Evolutionary conservation across 2,329 filamentous ascomycete species (phyloP), one percentile per base, ranked within the genome.

Genomic region (Calonectria hongkongensis): DNA sequence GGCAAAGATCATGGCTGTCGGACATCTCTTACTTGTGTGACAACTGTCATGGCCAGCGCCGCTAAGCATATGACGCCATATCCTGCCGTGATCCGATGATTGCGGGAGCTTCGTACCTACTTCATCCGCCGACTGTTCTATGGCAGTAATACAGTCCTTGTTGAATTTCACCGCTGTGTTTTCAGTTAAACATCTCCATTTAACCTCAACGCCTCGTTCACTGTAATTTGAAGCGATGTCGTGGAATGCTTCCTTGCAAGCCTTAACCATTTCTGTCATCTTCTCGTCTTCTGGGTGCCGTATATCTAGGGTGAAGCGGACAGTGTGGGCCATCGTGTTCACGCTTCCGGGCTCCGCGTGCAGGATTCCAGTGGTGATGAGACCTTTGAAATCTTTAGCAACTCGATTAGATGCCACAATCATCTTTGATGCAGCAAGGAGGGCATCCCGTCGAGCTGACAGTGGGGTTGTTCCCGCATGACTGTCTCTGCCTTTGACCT

Each of bases 251-350:
- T 67, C 25, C 65, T 73, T 18, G 72, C 70, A 84, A n/a, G 88
- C 84, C 27, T 84, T 80, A 72, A 92, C 89, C 39, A 93, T 86
- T 6, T 83, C 81, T 1, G 87, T 83, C 1, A 94, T 86, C 1
- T 86, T 86, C 12, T 85, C 83, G 73, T 92, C 88, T 47, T 88
- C 85, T 0, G 87, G 87, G 0, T 89, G 87, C 39, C 92, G 88
- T 36, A 94, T 89, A 77, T 94, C 92, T 3, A 94, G 87, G 18
- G 87, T 91, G 82, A 94, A 94, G 30, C 86, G 88, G 13, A 94
- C 93, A 15, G 85, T 84, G 0, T 92, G 91, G 0, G 93, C 92
- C 0, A 94, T 91, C 0, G 93, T 94, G 81, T 94, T 94, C 16
- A 92, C 92, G 58, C 88, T 91, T 4, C 92, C 92, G 0, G 91